phyloP scores from a whole-genome alignment of 192 early-diverging fungal species.

The Fimicolochytrium jonesii region DNA sequence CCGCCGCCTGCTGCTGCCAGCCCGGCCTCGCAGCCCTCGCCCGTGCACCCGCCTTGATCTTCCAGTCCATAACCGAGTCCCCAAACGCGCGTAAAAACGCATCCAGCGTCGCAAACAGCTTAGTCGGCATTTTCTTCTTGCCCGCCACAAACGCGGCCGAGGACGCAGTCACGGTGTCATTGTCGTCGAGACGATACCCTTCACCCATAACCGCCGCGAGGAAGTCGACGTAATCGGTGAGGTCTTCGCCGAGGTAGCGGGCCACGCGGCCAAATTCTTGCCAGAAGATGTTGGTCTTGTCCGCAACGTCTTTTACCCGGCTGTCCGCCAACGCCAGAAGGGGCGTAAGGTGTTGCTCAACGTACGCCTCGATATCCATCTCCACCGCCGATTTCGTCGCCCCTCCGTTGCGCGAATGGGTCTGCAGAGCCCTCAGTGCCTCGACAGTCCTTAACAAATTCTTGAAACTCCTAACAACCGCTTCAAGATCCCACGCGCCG shows the following conservation, averaged over 20 bases:
- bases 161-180: neutral
- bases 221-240: constrained; percentile 30
- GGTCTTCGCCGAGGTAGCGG: constrained; percentile 48
- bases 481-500: constrained; percentile 3
- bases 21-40: neutral
- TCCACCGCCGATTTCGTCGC: constrained; percentile 15
- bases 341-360: constrained; percentile 18
- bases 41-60: neutral
- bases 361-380: constrained; percentile 10
- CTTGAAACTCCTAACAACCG: neutral
- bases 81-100: constrained; percentile 42
- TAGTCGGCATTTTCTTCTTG: constrained; percentile 27
- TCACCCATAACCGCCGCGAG: neutral
- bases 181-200: too few relatives aligned
- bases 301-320: constrained; percentile 8
- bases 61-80: constrained; percentile 34
- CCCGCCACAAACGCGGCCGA: constrained; percentile 5
- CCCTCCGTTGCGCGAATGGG: constrained; percentile 23
- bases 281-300: constrained; percentile 25
- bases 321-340: constrained; percentile 10
- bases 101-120: constrained; percentile 40
- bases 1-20: neutral
- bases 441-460: constrained; percentile 27
- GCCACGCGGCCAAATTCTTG: constrained; percentile 32
- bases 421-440: constrained; percentile 30